Evolutionary conservation across 495 filamentous ascomycete species (phyloP), one percentile per base, ranked within the genome.

Genomic region (Penicillium herquei): DNA sequence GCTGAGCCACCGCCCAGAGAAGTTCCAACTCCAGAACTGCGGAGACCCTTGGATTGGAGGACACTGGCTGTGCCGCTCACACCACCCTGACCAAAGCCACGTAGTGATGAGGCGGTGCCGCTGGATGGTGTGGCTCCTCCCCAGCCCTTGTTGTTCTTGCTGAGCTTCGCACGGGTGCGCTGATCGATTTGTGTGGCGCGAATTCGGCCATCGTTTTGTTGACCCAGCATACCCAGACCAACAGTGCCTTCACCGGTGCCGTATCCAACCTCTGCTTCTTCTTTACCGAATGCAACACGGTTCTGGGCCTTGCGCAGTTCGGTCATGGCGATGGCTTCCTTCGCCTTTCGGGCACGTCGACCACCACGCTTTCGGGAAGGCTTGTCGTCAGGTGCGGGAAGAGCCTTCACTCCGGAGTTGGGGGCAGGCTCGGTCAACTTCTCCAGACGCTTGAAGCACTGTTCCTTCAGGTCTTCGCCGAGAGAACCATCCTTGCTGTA

Each of bases 61-160:
- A 85, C 85, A 56, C 89, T 80, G 11, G 81, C 77, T 16, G 77
- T 87, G 31, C 85, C 85, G 39, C 75, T 73, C 13, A 75, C 67
- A 12, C 76, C 72, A 6, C 77, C 83, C 55, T 85, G 83, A 31
- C 87, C 90, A 61, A 93, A 89, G 6, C 87, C 86, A 34, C 89
- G 84, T 39, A 97, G 77, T 26, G 88, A 89, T 3, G 91, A 90
- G 39, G 90, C 88, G 10, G 81, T 83, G 8, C 78, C 80, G 39
- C 69, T 71, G 59, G 82, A 68, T 30, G 88, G 83, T 6, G 89
- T 88, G 21, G 82, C 39, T 14, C 6, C 81, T 44, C 91, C 93
- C 95, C 95, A 98, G 42, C 94, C 95, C 64, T 95, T 91, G 74
- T 94, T 94, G 78, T 93, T 96, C 62, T 95, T 93, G 66, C 87